phyloP scores from a whole-genome alignment of 2,329 filamentous ascomycete genomes.

The Boeremia exigua region DNA sequence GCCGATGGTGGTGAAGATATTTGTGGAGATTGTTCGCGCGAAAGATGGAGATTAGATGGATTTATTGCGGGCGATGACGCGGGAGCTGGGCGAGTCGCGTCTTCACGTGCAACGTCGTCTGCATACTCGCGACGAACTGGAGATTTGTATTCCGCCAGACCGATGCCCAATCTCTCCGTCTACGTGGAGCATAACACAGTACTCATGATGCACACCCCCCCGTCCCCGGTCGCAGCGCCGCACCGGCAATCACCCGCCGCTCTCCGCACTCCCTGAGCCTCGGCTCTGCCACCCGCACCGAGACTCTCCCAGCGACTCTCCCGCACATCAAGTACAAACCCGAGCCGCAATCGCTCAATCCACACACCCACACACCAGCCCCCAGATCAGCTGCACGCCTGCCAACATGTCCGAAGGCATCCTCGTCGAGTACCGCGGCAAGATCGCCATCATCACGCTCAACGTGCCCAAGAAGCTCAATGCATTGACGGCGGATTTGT shows the following conservation, averaged over 20 bases:
- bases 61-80: conserved; percentile 10
- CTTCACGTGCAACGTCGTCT: conserved; percentile 1
- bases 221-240: neutral
- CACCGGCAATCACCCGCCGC: conserved; percentile 4
- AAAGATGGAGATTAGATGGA: conserved; percentile 19
- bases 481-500: conserved; percentile 73
- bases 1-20: conserved; percentile 12
- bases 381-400: neutral
- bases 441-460: conserved; percentile 83
- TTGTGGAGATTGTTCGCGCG: conserved; percentile 32
- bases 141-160: neutral
- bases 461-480: conserved; percentile 88
- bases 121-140: neutral
- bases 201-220: no score
- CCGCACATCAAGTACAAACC: neutral
- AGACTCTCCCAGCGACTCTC: neutral
- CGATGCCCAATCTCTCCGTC: no score
- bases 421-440: conserved; percentile 68
- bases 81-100: neutral
- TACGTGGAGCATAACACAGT: no score
- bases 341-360: neutral
- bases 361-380: neutral
- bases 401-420: conserved; percentile 54
- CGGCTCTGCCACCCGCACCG: conserved; percentile 11
- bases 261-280: conserved; percentile 14